A percentile compares a stretch with the other conserved stretches of the same genome.
Conservation (phyloP, 352 stramenopile species). For the Phytophthora litchii region DNA sequence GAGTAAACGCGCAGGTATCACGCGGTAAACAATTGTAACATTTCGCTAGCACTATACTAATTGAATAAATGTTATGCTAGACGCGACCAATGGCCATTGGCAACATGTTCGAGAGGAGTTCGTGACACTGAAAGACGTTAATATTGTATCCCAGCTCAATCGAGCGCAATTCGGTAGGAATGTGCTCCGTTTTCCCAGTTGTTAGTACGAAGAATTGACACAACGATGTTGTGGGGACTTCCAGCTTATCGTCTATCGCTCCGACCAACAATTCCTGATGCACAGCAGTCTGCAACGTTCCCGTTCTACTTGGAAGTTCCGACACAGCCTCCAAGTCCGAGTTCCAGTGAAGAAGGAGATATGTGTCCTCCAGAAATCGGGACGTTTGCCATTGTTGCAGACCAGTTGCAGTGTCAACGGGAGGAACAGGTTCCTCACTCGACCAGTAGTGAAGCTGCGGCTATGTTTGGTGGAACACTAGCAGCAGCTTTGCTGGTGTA, state of each 20-base stretch:
- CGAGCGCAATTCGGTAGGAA: slow-evolving; percentile 24
- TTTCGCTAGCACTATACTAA: not conserved
- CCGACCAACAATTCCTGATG: slow-evolving; percentile 8
- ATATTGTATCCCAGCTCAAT: slow-evolving; percentile 30
- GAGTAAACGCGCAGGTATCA: slow-evolving; percentile 18
- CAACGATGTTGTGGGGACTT: not conserved
- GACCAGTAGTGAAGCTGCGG: slow-evolving; percentile 27
- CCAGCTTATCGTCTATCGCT: slow-evolving; percentile 31
- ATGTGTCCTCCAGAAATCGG: slow-evolving; percentile 32
- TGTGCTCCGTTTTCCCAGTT: not conserved
- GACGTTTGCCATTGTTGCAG: slow-evolving; percentile 20
- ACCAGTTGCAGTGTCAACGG: slow-evolving; percentile 19
- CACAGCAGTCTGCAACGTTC: slow-evolving; percentile 17
- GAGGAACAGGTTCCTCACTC: slow-evolving; percentile 7
- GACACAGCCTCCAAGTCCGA: slow-evolving; percentile 6
- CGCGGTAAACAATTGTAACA: not conserved
- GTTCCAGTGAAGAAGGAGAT: slow-evolving; percentile 11
- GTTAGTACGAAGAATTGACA: not conserved
- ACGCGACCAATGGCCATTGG: slow-evolving; percentile 17
- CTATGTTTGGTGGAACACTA: slow-evolving; percentile 35
- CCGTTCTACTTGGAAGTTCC: slow-evolving; percentile 26
- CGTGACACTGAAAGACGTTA: slow-evolving; percentile 17
- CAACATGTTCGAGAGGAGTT: slow-evolving; percentile 18
- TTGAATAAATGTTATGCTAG: slow-evolving; percentile 4
- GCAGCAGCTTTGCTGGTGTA: slow-evolving; percentile 33